Base-by-base conservation (phyloP, 768 basidiomycete species). In the Hericium alpestre region DNA sequence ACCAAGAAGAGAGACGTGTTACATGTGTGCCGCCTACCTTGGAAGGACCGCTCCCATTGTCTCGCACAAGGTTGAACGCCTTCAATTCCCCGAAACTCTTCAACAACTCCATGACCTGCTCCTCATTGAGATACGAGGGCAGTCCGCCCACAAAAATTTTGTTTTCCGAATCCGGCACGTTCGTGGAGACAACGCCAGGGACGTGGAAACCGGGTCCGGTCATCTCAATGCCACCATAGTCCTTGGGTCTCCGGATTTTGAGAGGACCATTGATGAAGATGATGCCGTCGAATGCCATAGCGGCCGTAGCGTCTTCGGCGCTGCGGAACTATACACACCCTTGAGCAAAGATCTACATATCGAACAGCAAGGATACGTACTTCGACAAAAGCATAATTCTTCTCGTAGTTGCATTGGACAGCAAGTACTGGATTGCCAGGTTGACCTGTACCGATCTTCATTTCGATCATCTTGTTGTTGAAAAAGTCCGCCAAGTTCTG, bases 301-400 rank as follows among this genome's bases (percentile, higher is more conserved):
- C 96, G 40, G 90, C 83, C 1, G 95, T 94, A 9, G 94, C 93
- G 71, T 98, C 95, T 67, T 97, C 91, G 9, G 93, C 86, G 61
- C 90, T 94, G 57, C 95, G 93, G 79, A 98, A 98, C 95, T 98
- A 65, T 58, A 43, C 51, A 52, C 51, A 22, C 22, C 53, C 13
- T 6, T 38, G 27, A 43, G 18, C 61, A 55, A 23, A 55, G 62
- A 41, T 15, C 12, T 23, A 51, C 15, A 18, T 37, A 25, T 8
- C 2, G 23, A 25, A 37, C 13, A 51, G 43, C 41, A 56, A 38
- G 37, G 22, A 56, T 3, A 66, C 78, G 61, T 68, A 95, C 95
- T 78, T 99, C 96, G 54, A 98, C 89, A 68, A 97, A 99, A 1
- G 96, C 96, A 67, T 97, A 99, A 65, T 92, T 93, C 78, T 98